A percentile compares a stretch with the other conserved stretches of the same genome.
phyloP scores from a whole-genome alignment of 2,329 filamentous ascomycete species.

The Diplocarpon rosae region DNA sequence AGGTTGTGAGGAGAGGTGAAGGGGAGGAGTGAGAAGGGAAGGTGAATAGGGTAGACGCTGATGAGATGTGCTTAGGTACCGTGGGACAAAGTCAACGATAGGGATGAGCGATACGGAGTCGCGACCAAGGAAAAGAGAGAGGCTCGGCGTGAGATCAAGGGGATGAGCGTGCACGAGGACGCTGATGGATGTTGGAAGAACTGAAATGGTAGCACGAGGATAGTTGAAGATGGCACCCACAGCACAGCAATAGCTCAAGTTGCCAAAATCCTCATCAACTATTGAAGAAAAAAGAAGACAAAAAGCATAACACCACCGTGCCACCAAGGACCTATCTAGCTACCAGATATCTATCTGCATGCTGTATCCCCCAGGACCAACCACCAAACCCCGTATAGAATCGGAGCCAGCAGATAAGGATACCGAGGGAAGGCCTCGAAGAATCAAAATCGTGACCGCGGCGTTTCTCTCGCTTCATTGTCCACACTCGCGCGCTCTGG shows the following conservation, averaged over 20 bases:
- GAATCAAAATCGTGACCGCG: slow-evolving; percentile 28
- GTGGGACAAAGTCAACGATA: slow-evolving; percentile 13
- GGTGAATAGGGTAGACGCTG: no score
- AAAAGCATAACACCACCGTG: no score
- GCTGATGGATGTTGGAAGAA: slow-evolving; percentile 38
- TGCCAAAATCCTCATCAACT: no score
- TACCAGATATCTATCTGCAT: background rate
- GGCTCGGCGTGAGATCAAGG: slow-evolving; percentile 38
- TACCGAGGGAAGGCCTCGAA: slow-evolving; percentile 27
- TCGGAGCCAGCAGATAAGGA: slow-evolving; percentile 15
- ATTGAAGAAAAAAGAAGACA: no score
- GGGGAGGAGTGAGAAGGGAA: no score
- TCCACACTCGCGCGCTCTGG: slow-evolving; percentile 45
- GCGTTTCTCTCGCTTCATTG: slow-evolving; percentile 43
- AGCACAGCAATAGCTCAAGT: background rate
- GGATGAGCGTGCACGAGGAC: slow-evolving; percentile 35
- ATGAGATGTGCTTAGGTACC: background rate
- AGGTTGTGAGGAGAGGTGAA: no score
- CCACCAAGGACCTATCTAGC: no score
- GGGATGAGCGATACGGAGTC: slow-evolving; percentile 43
- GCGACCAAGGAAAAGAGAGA: slow-evolving; percentile 41
- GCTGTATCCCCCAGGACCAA: slow-evolving; percentile 27
- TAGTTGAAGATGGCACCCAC: background rate
- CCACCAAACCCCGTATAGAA: slow-evolving; percentile 24
- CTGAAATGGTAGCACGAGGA: background rate